Evolutionary conservation across 805 yeast species (phyloP).

Genomic region (Barnettozyma populi): DNA sequence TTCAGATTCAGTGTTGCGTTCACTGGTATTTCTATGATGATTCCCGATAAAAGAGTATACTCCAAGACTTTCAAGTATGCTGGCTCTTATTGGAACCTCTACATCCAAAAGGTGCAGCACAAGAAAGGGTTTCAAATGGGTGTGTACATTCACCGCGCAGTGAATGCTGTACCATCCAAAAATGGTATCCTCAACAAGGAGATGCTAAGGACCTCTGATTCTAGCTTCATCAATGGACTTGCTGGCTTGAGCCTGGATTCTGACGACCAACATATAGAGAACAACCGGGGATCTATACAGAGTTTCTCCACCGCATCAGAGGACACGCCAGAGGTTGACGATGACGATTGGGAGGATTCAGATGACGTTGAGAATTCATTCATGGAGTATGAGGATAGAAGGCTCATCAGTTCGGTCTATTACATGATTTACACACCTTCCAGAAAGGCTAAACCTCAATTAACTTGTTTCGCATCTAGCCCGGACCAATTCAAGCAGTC

Average conservation of each 20-base stretch:
- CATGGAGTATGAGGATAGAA: constrained; percentile 40
- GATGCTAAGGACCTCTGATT: constrained; percentile 21
- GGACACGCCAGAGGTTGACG: constrained; percentile 17
- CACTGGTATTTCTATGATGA: constrained; percentile 39
- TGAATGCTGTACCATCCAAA: constrained; percentile 32
- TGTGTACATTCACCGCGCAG: constrained; percentile 49
- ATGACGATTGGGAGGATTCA: constrained; percentile 9
- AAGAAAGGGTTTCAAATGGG: constrained; percentile 46
- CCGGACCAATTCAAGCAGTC: constrained; percentile 47
- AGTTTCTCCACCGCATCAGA: constrained; percentile 24
- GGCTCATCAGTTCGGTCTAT: constrained; percentile 42
- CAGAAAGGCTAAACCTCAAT: constrained; percentile 36
- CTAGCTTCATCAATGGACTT: constrained; percentile 6
- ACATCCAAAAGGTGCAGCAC: constrained; percentile 42
- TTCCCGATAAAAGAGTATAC: constrained; percentile 42
- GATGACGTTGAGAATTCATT: constrained; percentile 24
- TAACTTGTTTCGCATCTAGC: constrained; percentile 50
- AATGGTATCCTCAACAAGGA: constrained; percentile 38
- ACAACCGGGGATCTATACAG: constrained; percentile 4
- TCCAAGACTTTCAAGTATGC: constrained; percentile 53
- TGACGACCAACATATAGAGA: constrained; percentile 2
- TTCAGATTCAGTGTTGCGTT: constrained; percentile 50
- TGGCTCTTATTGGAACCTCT: constrained; percentile 56
- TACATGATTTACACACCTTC: constrained; percentile 53
- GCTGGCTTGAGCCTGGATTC: constrained; percentile 8